phyloP scores from a whole-genome alignment of 75 land plant species.

The Sequoiadendron giganteum region DNA sequence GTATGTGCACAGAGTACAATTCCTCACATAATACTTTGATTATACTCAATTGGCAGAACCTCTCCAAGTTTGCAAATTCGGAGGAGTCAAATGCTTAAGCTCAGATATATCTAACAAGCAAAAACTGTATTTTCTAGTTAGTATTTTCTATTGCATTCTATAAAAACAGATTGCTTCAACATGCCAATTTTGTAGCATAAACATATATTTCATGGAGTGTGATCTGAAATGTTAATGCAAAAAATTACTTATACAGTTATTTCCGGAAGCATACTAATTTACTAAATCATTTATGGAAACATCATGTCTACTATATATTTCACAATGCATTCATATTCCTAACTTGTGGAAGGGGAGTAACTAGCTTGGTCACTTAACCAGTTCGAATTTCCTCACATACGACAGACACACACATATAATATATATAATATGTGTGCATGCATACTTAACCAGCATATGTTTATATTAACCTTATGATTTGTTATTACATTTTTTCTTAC shows the following conservation, averaged over 20 bases:
- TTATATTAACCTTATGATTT: no score
- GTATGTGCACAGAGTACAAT: not conserved
- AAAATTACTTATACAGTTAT: no score
- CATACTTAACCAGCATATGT: not conserved
- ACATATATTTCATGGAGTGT: not conserved
- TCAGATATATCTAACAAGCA: not conserved
- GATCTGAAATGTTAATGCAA: no score
- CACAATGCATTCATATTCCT: not conserved
- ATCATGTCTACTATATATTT: not conserved
- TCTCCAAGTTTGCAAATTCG: not conserved
- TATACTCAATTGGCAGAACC: not conserved
- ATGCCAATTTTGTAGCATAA: not conserved
- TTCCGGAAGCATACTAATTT: no score
- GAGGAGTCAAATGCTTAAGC: not conserved
- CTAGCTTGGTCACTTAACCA: not conserved
- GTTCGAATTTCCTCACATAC: not conserved
- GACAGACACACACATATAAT: not conserved
- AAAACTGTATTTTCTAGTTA: not conserved
- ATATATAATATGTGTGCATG: not conserved
- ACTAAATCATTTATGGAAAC: no score
- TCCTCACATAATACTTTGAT: not conserved
- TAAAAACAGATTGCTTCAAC: not conserved
- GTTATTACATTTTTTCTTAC: no score
- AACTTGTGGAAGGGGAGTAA: not conserved
- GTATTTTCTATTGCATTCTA: not conserved